These are phyloP conservation scores for Pseudodiploospora longispora DNA, from an alignment of 2,329 filamentous ascomycete genomes.

Conservation along the genomic window DNA sequence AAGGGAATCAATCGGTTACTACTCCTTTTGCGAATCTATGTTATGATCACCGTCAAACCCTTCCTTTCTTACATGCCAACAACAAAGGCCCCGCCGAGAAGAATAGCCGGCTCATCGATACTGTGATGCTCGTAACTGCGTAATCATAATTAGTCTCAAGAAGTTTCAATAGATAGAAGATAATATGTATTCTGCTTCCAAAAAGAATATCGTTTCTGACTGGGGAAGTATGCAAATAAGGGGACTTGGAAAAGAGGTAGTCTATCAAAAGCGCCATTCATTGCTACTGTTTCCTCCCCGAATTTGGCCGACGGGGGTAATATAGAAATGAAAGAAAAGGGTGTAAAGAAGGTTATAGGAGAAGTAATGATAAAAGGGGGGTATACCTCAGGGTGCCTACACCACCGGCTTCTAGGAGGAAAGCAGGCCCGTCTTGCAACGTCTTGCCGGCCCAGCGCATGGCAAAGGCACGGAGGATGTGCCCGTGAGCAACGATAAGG, in stretches of 20 bases:
- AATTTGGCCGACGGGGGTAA: background rate
- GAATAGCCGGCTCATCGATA: conserved; percentile 69
- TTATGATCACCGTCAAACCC: background rate
- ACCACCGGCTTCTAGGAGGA: conserved; percentile 84
- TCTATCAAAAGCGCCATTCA: no score
- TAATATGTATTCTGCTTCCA: background rate
- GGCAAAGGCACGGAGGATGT: conserved; percentile 81
- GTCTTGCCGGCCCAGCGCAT: conserved; percentile 74
- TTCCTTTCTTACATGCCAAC: conserved; percentile 31
- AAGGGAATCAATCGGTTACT: no score
- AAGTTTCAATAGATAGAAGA: no score
- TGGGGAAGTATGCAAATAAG: no score
- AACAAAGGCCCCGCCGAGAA: conserved; percentile 65
- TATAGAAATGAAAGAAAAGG: background rate
- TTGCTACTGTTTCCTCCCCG: no score
- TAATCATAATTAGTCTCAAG: background rate
- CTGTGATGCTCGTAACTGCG: conserved; percentile 70
- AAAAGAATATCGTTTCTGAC: background rate
- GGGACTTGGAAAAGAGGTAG: no score
- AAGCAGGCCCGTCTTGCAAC: conserved; percentile 65
- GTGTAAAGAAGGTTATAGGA: background rate
- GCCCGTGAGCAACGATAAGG: conserved; percentile 76
- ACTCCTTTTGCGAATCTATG: background rate
- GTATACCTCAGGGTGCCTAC: conserved; percentile 67
- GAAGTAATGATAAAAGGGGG: background rate